Base-by-base conservation (phyloP, 495 filamentous ascomycete genomes). In the Alectoria sarmentosa region DNA sequence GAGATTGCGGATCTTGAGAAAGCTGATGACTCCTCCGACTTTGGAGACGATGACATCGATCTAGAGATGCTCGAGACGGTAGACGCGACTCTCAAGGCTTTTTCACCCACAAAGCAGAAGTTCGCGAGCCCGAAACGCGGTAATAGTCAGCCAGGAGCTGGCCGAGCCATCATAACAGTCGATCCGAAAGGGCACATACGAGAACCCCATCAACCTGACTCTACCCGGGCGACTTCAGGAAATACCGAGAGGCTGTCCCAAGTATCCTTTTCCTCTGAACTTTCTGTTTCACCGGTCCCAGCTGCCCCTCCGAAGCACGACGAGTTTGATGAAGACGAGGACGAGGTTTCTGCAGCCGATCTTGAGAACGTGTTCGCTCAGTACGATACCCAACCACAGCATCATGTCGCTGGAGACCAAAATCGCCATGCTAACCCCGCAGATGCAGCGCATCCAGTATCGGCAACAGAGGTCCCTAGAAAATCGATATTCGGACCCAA, bases 41-140 rank as follows among this genome's bases (percentile, higher is more conserved):
- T 83, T 72, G 86, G 79, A 60, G 85, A 84, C 62, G 86, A 83
- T 60, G 82, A 85, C 67, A 75, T 88, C 28, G 82, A 83, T 69
- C 72, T 81, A 42, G 79, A 78, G 54, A 76, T 85, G 57, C 65
- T 87, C 57, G 81, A 84, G 60, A 67, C 78, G 36, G 76, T 75
- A 15, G 75, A 81, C 54, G 73, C 59, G 44, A 55, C 28, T 1
- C 7, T 55, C 15, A 2, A 55, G 17, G 17, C 52, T 19, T 55
- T 34, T 36, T 11, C 30, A 5, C 5, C 30, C 21, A 14, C 14
- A 34, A n/a, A 21, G 10, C 4, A 19, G n/a, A 34, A 34, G 28
- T 28, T 3, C 6, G 15, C 17, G 30, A 55, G 15, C 30, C 52
- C 15, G 7, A n/a, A 21, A 23, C 30, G 17, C 52, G 13, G 30